Conservation (phyloP, 495 filamentous ascomycete species). For the Hypomontagnella monticulosa region DNA sequence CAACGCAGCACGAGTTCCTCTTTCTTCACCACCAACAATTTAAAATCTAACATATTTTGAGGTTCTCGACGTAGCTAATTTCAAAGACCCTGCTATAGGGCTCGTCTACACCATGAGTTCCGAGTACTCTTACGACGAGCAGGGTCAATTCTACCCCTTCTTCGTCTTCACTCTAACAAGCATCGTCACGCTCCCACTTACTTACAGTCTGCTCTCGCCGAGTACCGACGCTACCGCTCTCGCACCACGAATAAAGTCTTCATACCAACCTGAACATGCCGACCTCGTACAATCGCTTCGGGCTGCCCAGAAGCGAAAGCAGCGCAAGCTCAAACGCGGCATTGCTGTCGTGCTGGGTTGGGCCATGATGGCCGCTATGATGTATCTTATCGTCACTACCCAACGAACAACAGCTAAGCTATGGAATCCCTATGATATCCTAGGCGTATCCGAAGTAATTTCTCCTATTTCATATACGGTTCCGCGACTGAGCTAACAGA, state of each 20-base stretch:
- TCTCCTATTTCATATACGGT: slow-evolving; percentile 2
- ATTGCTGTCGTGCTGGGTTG: slow-evolving; percentile 80
- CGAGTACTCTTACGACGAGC: slow-evolving; percentile 97
- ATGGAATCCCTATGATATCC: slow-evolving; percentile 96
- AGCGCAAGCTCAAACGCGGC: slow-evolving; percentile 88
- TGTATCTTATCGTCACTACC: slow-evolving; percentile 86
- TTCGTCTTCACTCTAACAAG: slow-evolving; percentile 91
- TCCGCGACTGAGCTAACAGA: slow-evolving; percentile 21
- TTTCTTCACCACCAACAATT: slow-evolving; percentile 1
- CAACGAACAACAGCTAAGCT: slow-evolving; percentile 77
- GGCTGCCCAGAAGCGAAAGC: slow-evolving; percentile 87
- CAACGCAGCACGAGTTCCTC: slow-evolving; percentile 21
- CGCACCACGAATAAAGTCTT: slow-evolving; percentile 65
- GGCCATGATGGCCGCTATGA: slow-evolving; percentile 88
- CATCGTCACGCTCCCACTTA: slow-evolving; percentile 89
- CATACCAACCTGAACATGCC: slow-evolving; percentile 82
- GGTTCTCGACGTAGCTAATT: slow-evolving; percentile 8
- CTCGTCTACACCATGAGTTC: slow-evolving; percentile 77
- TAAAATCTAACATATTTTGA: slow-evolving; percentile 10
- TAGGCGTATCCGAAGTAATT: slow-evolving; percentile 81
- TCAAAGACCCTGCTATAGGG: slow-evolving; percentile 45
- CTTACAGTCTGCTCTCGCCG: slow-evolving; percentile 82
- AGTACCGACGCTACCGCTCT: slow-evolving; percentile 72
- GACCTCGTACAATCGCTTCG: slow-evolving; percentile 86
- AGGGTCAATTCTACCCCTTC: slow-evolving; percentile 99